These are phyloP conservation scores for Cryptococcus jaspeensis DNA, from an alignment of 1,284 basidiomycete genomes.

Conservation along the genomic window DNA sequence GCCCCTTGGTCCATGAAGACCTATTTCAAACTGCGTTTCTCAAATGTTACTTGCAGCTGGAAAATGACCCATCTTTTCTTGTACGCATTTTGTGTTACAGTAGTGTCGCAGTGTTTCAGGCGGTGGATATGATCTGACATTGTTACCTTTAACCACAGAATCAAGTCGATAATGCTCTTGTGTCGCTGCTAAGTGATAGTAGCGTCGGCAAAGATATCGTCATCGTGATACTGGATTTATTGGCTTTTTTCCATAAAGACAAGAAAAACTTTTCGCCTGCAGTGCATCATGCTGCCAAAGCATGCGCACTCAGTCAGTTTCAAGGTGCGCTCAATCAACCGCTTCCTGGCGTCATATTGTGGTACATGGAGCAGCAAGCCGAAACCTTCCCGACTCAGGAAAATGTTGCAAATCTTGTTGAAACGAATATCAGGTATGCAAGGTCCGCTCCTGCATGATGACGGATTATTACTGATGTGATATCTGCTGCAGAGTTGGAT, in stretches of 20 bases:
- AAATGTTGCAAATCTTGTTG: constrained; percentile 31
- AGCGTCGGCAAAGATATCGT: constrained; percentile 23
- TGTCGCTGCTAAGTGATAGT: constrained; percentile 19
- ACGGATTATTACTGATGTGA: neutral
- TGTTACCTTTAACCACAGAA: constrained; percentile 11
- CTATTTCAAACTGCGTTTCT: constrained; percentile 40
- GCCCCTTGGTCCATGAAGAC: constrained; percentile 28
- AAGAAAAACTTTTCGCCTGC: constrained; percentile 13
- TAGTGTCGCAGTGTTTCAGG: too few relatives aligned
- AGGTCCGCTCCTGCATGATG: neutral
- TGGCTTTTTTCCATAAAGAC: constrained; percentile 37
- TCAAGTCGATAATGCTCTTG: constrained; percentile 24
- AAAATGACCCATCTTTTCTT: constrained; percentile 26
- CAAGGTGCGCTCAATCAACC: constrained; percentile 31
- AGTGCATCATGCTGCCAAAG: constrained; percentile 27
- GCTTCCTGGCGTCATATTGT: constrained; percentile 33
- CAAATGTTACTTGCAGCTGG: constrained; percentile 32
- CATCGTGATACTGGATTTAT: constrained; percentile 27
- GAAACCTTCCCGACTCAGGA: constrained; percentile 21
- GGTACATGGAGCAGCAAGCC: constrained; percentile 37
- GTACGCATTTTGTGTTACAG: constrained; percentile 13
- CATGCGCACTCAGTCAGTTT: constrained; percentile 27
- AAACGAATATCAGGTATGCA: constrained; percentile 33
- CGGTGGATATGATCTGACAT: constrained; percentile 5
- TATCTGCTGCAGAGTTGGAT: constrained; percentile 4